These are phyloP conservation scores for Xylariaceae sp. DNA, from an alignment of 2,329 filamentous ascomycete species.

Conservation along the genomic window DNA sequence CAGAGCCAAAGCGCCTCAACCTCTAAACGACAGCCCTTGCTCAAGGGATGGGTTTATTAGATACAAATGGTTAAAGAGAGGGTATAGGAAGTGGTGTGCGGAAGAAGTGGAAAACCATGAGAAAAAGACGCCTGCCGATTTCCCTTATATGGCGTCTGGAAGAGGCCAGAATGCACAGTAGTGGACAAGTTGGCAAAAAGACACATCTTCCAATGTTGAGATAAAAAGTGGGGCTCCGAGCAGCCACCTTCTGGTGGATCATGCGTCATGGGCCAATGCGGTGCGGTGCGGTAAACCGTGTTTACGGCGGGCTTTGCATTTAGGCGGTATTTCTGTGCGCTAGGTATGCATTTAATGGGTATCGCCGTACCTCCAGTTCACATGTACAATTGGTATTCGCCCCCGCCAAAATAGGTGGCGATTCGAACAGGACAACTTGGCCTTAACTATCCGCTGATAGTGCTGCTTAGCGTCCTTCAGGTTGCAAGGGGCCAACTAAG, in stretches of 20 bases:
- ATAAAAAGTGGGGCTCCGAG: constrained; percentile 21
- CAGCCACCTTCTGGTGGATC: neutral
- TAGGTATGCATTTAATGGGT: neutral
- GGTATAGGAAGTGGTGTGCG: constrained; percentile 12
- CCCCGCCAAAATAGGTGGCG: constrained; percentile 6
- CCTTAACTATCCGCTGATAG: constrained; percentile 3
- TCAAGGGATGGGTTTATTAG: neutral
- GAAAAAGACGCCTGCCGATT: constrained; percentile 19
- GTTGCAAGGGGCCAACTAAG: neutral
- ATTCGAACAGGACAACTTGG: constrained; percentile 20
- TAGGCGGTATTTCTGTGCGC: no score
- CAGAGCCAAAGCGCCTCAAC: constrained; percentile 20
- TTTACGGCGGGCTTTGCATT: no score
- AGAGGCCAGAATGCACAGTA: constrained; percentile 23
- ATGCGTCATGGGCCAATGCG: constrained; percentile 7
- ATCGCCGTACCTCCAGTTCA: no score
- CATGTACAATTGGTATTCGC: neutral
- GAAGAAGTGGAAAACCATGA: constrained; percentile 11
- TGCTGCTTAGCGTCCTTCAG: neutral
- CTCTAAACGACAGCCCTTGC: constrained; percentile 21
- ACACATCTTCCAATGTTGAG: constrained; percentile 30
- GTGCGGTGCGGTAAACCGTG: neutral
- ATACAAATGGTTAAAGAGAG: constrained; percentile 20
- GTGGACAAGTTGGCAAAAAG: constrained; percentile 33
- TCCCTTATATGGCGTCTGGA: constrained; percentile 28